phyloP scores from a whole-genome alignment of 2,329 filamentous ascomycete species.

The Beauveria sp. region DNA sequence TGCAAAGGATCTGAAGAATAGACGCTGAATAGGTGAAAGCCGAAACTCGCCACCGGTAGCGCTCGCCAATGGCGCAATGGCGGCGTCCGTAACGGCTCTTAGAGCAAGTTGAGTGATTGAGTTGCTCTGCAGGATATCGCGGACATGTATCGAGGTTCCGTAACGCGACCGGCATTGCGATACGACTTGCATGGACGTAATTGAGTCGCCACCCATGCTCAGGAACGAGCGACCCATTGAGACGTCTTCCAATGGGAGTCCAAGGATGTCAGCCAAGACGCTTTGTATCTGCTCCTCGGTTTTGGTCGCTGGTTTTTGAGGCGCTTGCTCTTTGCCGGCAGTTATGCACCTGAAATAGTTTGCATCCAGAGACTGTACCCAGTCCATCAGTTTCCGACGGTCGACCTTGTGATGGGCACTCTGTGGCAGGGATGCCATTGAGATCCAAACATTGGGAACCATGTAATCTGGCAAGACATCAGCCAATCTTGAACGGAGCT shows the following conservation, averaged over 20 bases:
- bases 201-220: conserved; percentile 1
- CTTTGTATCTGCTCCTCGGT: not conserved
- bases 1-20: not conserved
- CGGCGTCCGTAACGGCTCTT: not conserved
- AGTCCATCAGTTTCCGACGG: not conserved
- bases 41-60: conserved; percentile 16
- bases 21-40: not conserved
- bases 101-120: conserved; percentile 17
- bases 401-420: not conserved
- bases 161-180: not conserved
- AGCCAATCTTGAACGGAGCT: not conserved
- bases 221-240: not conserved
- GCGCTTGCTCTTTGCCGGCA: not conserved
- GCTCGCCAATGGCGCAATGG: not conserved
- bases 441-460: not conserved
- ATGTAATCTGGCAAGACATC: not conserved
- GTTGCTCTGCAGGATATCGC: conserved; percentile 11
- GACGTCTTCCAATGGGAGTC: conserved; percentile 10
- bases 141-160: conserved; percentile 5
- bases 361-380: not conserved
- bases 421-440: not conserved
- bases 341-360: not conserved
- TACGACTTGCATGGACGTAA: conserved; percentile 5
- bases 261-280: conserved; percentile 25
- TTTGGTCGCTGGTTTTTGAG: not conserved